These are phyloP conservation scores for Phoma herbarum DNA, from an alignment of 2,329 filamentous ascomycete genomes.

Conservation along the genomic window DNA sequence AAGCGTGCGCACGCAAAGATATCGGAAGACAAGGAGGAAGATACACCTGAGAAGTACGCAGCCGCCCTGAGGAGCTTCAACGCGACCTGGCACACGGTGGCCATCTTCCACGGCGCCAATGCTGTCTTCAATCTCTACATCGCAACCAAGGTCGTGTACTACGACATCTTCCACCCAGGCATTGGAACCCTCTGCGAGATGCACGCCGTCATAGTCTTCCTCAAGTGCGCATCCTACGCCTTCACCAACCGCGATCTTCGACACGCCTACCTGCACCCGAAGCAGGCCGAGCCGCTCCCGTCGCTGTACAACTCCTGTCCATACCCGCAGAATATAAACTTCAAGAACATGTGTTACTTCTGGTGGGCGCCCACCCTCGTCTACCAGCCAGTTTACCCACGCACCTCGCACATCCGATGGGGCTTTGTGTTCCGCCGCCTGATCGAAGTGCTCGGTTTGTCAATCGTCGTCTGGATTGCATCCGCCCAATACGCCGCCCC, in stretches of 20 bases:
- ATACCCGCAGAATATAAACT: conserved; percentile 90
- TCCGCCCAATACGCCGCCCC: conserved; percentile 95
- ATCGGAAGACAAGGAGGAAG: conserved; percentile 55
- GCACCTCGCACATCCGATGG: conserved; percentile 83
- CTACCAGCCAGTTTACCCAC: conserved; percentile 96
- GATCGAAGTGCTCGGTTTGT: conserved; percentile 77
- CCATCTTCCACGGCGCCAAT: conserved; percentile 83
- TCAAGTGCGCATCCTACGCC: conserved; percentile 95
- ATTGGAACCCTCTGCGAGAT: conserved; percentile 91
- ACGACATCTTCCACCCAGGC: conserved; percentile 87
- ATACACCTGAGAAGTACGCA: conserved; percentile 65
- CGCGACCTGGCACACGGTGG: conserved; percentile 80
- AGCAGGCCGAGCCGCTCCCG: conserved; percentile 75
- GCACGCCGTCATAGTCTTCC: conserved; percentile 93
- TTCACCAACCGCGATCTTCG: conserved; percentile 96
- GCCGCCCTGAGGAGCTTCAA: conserved; percentile 71
- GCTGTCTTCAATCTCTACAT: conserved; percentile 81
- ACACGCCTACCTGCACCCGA: conserved; percentile 85
- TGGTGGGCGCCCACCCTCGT: conserved; percentile 98
- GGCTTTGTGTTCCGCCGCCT: conserved; percentile 84
- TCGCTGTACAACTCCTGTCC: conserved; percentile 83
- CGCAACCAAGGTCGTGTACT: conserved; percentile 88
- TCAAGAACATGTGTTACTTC: conserved; percentile 89
- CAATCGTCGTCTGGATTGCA: conserved; percentile 93
- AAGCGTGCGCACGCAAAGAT: conserved; percentile 69